Percentiles rank a stretch among this genome's conserved stretches.
Evolutionary conservation across 352 stramenopile genomes (phyloP).

Genomic region (Pythium diclinum): DNA sequence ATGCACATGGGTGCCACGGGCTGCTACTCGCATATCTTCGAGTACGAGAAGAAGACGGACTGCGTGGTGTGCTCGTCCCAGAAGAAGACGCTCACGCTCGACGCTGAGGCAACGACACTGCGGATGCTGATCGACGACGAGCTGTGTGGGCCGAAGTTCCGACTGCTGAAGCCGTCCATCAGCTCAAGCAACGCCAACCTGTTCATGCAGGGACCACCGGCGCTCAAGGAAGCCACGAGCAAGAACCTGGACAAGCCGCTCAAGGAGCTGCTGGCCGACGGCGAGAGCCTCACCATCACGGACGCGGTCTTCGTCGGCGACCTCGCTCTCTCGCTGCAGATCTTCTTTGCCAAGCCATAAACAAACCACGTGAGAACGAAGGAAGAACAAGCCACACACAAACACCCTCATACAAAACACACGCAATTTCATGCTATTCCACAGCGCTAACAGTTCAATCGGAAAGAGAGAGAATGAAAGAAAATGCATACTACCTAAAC

Average conservation of each 20-base stretch:
- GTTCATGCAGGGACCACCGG: conserved; percentile 78
- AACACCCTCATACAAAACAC: conserved; percentile 11
- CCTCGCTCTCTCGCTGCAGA: conserved; percentile 65
- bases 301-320: conserved; percentile 91
- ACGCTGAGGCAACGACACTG: conserved; percentile 49
- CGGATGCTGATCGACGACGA: conserved; percentile 68
- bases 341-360: conserved; percentile 38
- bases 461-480: neutral
- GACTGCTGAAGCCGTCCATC: conserved; percentile 70
- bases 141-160: conserved; percentile 55
- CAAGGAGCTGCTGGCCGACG: conserved; percentile 82
- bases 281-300: conserved; percentile 92
- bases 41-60: conserved; percentile 91
- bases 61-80: conserved; percentile 87
- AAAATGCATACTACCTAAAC: neutral
- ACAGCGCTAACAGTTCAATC: conserved; percentile 12
- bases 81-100: conserved; percentile 52
- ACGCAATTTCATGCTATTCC: conserved; percentile 17
- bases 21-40: conserved; percentile 96
- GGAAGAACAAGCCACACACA: conserved; percentile 2
- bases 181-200: conserved; percentile 58
- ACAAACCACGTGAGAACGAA: conserved; percentile 1
- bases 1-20: conserved; percentile 97
- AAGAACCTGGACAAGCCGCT: conserved; percentile 91
- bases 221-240: conserved; percentile 88